A percentile compares a stretch with the other conserved stretches of the same genome.
phyloP scores from a whole-genome alignment of 2,329 filamentous ascomycete species.

The Aureobasidium subglaciale region DNA sequence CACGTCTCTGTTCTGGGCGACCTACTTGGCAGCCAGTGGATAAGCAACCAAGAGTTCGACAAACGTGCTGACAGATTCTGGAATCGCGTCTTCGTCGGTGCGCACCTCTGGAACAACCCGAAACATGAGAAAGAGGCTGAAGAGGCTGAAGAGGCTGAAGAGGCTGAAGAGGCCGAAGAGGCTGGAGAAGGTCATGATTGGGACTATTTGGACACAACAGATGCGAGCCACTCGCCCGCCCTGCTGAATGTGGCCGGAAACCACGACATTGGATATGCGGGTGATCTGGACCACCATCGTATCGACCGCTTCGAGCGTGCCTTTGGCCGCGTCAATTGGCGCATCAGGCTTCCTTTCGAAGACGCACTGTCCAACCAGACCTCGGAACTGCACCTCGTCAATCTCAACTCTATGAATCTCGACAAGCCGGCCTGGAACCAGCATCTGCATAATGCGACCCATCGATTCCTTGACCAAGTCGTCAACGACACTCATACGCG shows the following conservation, averaged over 20 bases:
- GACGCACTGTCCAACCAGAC: conserved; percentile 46
- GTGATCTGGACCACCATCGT: conserved; percentile 72
- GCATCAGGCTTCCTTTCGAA: neutral
- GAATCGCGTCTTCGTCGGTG: conserved; percentile 66
- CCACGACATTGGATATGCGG: conserved; percentile 93
- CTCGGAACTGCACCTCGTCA: conserved; percentile 65
- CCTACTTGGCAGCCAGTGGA: conserved; percentile 91
- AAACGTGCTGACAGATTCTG: conserved; percentile 68
- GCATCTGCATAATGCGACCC: conserved; percentile 67
- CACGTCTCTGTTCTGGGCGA: conserved; percentile 88
- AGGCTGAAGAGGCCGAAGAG: too few species aligned
- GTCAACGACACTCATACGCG: neutral
- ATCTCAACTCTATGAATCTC: conserved; percentile 89
- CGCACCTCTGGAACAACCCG: neutral
- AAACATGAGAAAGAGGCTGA: conserved; percentile 14
- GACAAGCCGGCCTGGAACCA: conserved; percentile 68
- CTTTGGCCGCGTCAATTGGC: conserved; percentile 84
- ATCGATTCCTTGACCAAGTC: conserved; percentile 35
- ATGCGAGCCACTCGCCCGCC: neutral
- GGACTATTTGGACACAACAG: neutral
- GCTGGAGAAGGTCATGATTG: conserved; percentile 20
- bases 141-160: conserved; percentile 20
- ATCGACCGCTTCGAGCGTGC: conserved; percentile 72
- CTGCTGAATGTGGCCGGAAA: conserved; percentile 91
- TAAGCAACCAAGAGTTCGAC: conserved; percentile 76